Conservation (phyloP, 441 rosid genomes). For the Eutrema salsugineum region DNA sequence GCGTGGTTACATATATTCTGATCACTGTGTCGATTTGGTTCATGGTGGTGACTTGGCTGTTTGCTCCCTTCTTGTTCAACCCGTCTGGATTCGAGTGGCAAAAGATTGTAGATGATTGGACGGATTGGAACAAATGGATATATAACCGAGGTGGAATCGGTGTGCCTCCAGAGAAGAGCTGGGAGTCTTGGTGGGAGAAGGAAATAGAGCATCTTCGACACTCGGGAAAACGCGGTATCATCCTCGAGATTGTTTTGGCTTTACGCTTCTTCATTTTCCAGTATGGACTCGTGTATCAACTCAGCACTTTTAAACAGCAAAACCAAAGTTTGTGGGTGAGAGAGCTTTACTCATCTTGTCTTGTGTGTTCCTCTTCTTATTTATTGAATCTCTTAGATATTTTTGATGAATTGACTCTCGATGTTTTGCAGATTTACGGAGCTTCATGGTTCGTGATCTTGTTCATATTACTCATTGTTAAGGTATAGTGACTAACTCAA, state of each 20-base stretch:
- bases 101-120: constrained; percentile 75
- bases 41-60: constrained; percentile 90
- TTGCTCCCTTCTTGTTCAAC: constrained; percentile 93
- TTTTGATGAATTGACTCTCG: neutral
- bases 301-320: constrained; percentile 37
- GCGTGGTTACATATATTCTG: constrained; percentile 62
- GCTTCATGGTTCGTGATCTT: constrained; percentile 65
- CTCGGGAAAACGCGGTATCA: constrained; percentile 63
- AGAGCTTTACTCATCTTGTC: neutral
- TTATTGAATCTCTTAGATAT: neutral
- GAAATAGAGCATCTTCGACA: constrained; percentile 64
- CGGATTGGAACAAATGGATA: constrained; percentile 82
- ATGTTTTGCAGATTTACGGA: constrained; percentile 50
- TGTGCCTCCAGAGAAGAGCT: constrained; percentile 70
- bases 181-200: constrained; percentile 96
- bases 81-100: constrained; percentile 99
- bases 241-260: constrained; percentile 62
- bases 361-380: neutral
- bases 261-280: constrained; percentile 72
- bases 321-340: constrained; percentile 56
- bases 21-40: constrained; percentile 87
- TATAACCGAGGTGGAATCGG: constrained; percentile 73
- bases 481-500: constrained; percentile 39
- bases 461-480: constrained; percentile 52
- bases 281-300: constrained; percentile 76